These are phyloP conservation scores for Chaetomiaceae sp. DNA, from an alignment of 2,329 filamentous ascomycete genomes.

Conservation along the genomic window DNA sequence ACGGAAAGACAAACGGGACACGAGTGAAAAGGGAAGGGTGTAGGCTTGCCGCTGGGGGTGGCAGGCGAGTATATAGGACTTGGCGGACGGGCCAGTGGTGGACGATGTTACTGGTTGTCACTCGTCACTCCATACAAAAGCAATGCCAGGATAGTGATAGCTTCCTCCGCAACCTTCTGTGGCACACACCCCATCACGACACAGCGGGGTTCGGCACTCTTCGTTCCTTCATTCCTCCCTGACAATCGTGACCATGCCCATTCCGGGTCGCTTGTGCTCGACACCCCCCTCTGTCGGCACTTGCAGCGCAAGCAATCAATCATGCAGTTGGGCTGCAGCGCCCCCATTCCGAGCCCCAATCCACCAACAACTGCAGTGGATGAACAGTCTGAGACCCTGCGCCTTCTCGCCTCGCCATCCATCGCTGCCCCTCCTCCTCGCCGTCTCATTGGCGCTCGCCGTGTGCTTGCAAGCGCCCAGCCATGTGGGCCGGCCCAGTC, in stretches of 20 bases:
- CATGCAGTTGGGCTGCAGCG: not conserved
- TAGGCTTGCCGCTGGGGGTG: slow-evolving; percentile 1
- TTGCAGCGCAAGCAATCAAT: not conserved
- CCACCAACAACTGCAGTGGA: too few relatives aligned
- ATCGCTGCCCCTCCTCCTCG: not conserved
- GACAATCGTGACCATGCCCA: not conserved
- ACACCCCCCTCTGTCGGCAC: not conserved
- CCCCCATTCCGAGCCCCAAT: too few relatives aligned
- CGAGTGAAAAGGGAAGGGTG: not conserved
- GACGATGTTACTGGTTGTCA: not conserved
- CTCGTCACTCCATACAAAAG: too few relatives aligned
- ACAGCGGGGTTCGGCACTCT: not conserved
- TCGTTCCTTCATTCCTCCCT: not conserved
- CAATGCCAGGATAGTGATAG: not conserved
- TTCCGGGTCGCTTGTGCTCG: not conserved
- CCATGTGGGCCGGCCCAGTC: not conserved
- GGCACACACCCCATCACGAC: not conserved
- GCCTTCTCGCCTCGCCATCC: not conserved
- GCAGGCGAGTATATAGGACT: slow-evolving; percentile 6
- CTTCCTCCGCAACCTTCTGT: too few relatives aligned
- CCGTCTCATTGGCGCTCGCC: slow-evolving; percentile 1
- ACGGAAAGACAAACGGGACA: not conserved
- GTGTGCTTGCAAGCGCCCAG: slow-evolving; percentile 5
- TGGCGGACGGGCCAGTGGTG: not conserved
- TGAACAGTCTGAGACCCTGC: not conserved